Evolutionary conservation across 2,329 filamentous ascomycete genomes (phyloP).

Genomic region (Cryphonectria japonica): DNA sequence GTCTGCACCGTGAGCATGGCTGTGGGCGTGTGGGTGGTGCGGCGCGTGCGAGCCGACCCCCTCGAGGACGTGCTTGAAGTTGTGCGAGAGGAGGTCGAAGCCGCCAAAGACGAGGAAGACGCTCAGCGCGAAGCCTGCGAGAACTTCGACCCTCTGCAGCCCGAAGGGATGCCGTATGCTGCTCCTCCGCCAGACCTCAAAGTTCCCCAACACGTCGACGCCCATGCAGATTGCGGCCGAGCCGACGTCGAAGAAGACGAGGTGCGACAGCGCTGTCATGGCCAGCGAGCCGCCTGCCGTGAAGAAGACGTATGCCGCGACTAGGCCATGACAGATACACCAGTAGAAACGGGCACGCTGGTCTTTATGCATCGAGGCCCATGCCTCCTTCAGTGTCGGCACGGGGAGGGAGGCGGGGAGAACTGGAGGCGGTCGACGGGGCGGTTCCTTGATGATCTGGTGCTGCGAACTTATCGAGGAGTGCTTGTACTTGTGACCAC

Average conservation of each 20-base stretch:
- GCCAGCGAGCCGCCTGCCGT: constrained; percentile 84
- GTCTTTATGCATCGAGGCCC: constrained; percentile 85
- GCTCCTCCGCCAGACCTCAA: constrained; percentile 94
- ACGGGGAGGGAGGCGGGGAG: constrained; percentile 91
- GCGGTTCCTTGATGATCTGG: constrained; percentile 94
- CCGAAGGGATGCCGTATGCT: constrained; percentile 93
- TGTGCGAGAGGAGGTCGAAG: constrained; percentile 92
- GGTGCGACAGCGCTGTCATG: constrained; percentile 87
- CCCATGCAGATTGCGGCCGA: constrained; percentile 89
- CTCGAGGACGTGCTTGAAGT: constrained; percentile 90
- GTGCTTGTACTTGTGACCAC: constrained; percentile 97
- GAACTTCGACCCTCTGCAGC: constrained; percentile 87
- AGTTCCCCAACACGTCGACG: constrained; percentile 93
- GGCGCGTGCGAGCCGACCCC: constrained; percentile 68
- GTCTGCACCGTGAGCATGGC: constrained; percentile 25
- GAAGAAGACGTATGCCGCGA: constrained; percentile 85
- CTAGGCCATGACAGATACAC: constrained; percentile 84
- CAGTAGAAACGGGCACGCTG: constrained; percentile 84
- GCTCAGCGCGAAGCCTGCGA: constrained; percentile 94
- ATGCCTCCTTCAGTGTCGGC: constrained; percentile 85
- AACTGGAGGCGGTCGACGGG: constrained; percentile 80
- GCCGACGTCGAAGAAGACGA: constrained; percentile 94
- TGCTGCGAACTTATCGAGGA: constrained; percentile 86
- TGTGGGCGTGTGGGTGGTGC: constrained; percentile 68
- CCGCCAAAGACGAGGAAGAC: constrained; percentile 97